Evolutionary conservation across 371 early-diverging fungal species (phyloP), one percentile per base, ranked within the genome.

Genomic region (Coemansia sp.): DNA sequence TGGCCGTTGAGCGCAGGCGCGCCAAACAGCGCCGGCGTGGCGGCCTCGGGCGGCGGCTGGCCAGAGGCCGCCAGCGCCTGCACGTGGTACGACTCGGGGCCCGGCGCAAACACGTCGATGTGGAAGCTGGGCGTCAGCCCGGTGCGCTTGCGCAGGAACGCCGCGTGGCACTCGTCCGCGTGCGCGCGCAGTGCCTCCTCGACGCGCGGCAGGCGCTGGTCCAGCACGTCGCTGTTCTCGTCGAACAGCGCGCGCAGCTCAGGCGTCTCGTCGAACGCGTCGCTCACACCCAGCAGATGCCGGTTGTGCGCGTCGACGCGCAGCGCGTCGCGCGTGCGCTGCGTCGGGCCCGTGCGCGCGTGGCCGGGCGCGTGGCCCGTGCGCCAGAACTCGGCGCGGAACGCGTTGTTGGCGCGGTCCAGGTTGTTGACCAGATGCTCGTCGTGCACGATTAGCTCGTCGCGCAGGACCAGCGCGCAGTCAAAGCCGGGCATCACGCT

Each of bases 401-500:
- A 74, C 3, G 71, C 49, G 24, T 71, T 74, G 18, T 44, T 34
- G 9, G 29, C 34, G 33, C 65, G 72, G 38, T 64, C 60, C 2
- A 74, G 60, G 47, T 74, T 69, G 36, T 74, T 74, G 50, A 74
- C 75, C 33, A 70, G 37, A 14, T 64, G 40, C 52, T 74, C 75
- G 66, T 74, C 66, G 42, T 65, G 66, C 0, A 74, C 75, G 4
- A 31, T 36, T 8, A 62, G 39, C 62, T 74, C 72, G 9, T 74
- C 72, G 2, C 55, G 61, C 49, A 74, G 59, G 7, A 69, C 63
- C 46, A 84, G 65, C 6, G 40, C 16, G 55, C 75, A 75, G 8
- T 60, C 57, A 51, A 84, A 84, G 3, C 85, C 85, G 1, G 85
- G 76, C 37, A 81, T 77, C 60, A 84, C 80, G 47, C 83, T 84